Evolutionary conservation across 768 basidiomycete species (phyloP), one percentile per base, ranked within the genome.

Genomic region (Saitozyma podzolica): DNA sequence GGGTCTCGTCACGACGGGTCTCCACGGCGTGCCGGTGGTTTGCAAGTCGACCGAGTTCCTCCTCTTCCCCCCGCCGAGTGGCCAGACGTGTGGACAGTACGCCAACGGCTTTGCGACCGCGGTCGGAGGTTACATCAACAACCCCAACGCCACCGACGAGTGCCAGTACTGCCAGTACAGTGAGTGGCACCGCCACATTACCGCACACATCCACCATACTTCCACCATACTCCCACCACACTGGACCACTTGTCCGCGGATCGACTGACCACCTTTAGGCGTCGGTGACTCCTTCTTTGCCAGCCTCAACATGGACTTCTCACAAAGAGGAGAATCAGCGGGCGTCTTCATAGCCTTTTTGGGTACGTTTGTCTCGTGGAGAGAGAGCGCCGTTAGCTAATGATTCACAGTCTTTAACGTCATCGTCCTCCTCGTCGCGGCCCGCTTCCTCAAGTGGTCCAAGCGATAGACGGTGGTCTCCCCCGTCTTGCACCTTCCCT

Each of bases 51-150:
- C 43, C 19, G 74, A 73, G 56, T 72, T 59, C 65, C 64, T 62
- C 42, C 48, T 66, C 42, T 77, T 73, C 66, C 69, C 84, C 61
- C 88, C 92, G 2, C 92, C 92, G 0, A 64, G 82, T 5, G 88
- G 87, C 5, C 86, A 91, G 75, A 90, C 87, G 0, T 95, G 92
- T 73, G 68, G 67, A 10, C 68, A 84, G 5, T 95, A 89, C 87
- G 90, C 88, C 0, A 80, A 83, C n/a, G 83, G 84, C 9, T 94
- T 91, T 78, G 85, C 89, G 7, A 65, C 64, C 0, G 79, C 77
- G 0, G 83, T 85, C 51, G 89, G 90, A 0, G 92, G 91, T 0
- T 94, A 94, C 79, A 79, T 96, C 17, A 84, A 88, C 64, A 88
- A 92, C 72, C 83, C 84, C 0, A 81, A 84, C 57, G 65, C 76